These are phyloP conservation scores for Spizellomyces punctatus DNA, from an alignment of 192 early-diverging fungal species.

Conservation along the genomic window DNA sequence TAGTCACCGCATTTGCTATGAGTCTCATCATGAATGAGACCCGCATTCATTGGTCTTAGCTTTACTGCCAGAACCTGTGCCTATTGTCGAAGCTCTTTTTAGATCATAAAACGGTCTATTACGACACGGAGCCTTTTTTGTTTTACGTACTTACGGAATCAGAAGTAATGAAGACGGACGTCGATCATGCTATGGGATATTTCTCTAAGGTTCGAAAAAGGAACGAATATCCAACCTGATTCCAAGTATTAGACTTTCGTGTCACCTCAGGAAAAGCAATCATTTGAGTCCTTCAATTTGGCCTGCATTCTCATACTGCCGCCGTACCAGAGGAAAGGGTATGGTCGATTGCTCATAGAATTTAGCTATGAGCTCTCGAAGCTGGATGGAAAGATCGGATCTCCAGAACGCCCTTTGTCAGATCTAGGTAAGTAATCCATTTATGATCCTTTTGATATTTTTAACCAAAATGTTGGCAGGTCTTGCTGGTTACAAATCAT, in stretches of 20 bases:
- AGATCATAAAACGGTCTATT: conserved; percentile 91
- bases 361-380: conserved; percentile 86
- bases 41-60: too few species aligned
- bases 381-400: conserved; percentile 69
- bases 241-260: neutral
- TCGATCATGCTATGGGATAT: conserved; percentile 64
- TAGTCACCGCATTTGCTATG: too few species aligned
- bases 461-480: too few species aligned
- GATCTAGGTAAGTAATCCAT: too few species aligned
- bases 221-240: neutral
- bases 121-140: conserved; percentile 84
- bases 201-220: conserved; percentile 78
- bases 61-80: conserved; percentile 91
- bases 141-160: conserved; percentile 91
- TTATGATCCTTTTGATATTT: too few species aligned
- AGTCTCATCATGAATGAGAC: neutral
- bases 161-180: conserved; percentile 43
- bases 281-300: conserved; percentile 82
- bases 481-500: conserved; percentile 74
- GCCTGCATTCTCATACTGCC: conserved; percentile 91
- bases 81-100: conserved; percentile 88
- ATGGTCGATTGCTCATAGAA: conserved; percentile 87
- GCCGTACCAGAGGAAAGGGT: conserved; percentile 82
- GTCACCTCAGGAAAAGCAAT: conserved; percentile 72
- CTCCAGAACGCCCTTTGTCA: conserved; percentile 88